Conservation (phyloP, 1,284 basidiomycete genomes). For the Tilletiopsis washingtonensis region DNA sequence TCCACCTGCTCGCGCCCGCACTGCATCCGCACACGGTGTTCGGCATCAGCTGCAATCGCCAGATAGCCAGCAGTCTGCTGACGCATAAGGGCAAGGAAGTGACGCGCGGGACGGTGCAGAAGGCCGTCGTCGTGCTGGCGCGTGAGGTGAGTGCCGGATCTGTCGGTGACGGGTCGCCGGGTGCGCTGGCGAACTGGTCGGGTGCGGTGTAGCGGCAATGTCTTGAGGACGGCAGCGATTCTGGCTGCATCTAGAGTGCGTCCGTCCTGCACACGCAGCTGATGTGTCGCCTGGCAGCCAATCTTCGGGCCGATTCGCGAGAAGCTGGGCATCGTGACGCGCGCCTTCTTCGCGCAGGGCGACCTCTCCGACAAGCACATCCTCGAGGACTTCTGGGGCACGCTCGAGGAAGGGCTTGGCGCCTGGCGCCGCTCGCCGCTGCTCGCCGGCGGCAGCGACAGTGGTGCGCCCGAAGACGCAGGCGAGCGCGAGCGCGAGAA, state of each 20-base stretch:
- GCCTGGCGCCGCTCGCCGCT: no score
- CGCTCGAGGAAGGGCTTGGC: constrained; percentile 39
- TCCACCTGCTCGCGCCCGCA: constrained; percentile 57
- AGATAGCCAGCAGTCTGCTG: constrained; percentile 76
- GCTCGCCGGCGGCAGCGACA: no score
- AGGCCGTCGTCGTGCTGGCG: constrained; percentile 89
- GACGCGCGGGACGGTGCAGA: constrained; percentile 91
- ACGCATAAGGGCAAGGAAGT: constrained; percentile 76
- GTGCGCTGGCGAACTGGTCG: no score
- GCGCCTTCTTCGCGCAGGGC: constrained; percentile 45
- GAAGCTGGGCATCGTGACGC: constrained; percentile 88
- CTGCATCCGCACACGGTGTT: constrained; percentile 23
- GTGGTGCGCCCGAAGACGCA: no score
- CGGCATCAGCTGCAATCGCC: constrained; percentile 64
- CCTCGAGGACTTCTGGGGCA: constrained; percentile 44
- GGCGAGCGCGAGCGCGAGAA: not conserved
- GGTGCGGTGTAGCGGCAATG: no score
- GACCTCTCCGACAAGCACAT: constrained; percentile 41
- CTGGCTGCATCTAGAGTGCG: no score
- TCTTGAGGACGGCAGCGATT: no score
- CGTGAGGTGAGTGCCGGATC: constrained; percentile 49
- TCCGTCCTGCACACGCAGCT: no score
- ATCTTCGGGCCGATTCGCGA: constrained; percentile 57
- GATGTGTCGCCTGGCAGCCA: constrained; percentile 40
- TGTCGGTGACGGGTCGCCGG: no score